These are phyloP conservation scores for Cafeteria roenbergensis DNA, from an alignment of 108 stramenopile genomes.

Conservation along the genomic window DNA sequence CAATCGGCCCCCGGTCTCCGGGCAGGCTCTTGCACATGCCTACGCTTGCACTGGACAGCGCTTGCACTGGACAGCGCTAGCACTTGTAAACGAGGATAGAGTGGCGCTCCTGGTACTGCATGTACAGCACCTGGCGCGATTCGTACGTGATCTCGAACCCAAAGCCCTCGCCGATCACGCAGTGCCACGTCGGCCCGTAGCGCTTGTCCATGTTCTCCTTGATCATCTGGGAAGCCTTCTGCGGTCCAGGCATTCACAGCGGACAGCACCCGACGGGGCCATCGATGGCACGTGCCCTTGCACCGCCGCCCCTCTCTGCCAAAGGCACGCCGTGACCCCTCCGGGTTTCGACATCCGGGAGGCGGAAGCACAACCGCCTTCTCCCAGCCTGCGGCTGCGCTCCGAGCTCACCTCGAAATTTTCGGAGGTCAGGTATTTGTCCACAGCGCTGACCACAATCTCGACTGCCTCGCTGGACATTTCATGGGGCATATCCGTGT, in stretches of 20 bases:
- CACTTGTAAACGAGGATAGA: slow-evolving; percentile 52
- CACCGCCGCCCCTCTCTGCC: neutral
- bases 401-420: slow-evolving; percentile 55
- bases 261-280: neutral
- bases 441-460: slow-evolving; percentile 60
- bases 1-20: no score
- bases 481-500: no score
- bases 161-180: slow-evolving; percentile 56
- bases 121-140: slow-evolving; percentile 46
- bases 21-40: no score
- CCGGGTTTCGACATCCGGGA: neutral
- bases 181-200: slow-evolving; percentile 68
- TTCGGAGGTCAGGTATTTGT: slow-evolving; percentile 52
- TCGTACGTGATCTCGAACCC: slow-evolving; percentile 51
- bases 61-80: no score
- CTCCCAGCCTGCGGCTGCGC: neutral
- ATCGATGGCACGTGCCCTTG: neutral
- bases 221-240: slow-evolving; percentile 50
- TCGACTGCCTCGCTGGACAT: slow-evolving; percentile 68
- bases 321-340: neutral
- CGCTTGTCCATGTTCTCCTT: slow-evolving; percentile 68
- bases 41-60: no score
- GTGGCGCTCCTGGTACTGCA: slow-evolving; percentile 43
- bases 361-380: neutral
- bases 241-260: neutral